Conservation (phyloP, 257 asterid species). For the Solanum phureja region DNA sequence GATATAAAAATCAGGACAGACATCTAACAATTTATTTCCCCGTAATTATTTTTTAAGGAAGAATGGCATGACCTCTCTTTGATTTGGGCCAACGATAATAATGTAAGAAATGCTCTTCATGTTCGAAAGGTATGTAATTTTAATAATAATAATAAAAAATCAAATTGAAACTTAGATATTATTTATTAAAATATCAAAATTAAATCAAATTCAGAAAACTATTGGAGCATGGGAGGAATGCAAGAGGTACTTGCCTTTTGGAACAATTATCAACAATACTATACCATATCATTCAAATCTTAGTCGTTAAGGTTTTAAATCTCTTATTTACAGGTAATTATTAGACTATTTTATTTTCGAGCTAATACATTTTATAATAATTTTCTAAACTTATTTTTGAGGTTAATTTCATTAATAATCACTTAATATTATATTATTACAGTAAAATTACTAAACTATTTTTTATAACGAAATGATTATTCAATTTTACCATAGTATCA, state of each 20-base stretch:
- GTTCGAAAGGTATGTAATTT: not conserved
- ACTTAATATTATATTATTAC: too few species aligned
- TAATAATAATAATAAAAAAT: not conserved
- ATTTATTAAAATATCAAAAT: not conserved
- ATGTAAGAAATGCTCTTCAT: not conserved
- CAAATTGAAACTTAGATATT: not conserved
- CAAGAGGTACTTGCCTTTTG: not conserved
- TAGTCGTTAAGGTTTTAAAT: not conserved
- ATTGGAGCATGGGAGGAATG: not conserved
- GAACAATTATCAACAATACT: not conserved
- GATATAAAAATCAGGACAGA: too few species aligned
- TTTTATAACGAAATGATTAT: too few species aligned
- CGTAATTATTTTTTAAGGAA: not conserved
- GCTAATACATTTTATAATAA: too few species aligned
- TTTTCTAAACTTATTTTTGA: not conserved
- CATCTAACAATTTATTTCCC: not conserved
- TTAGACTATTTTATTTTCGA: not conserved
- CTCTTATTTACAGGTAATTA: not conserved
- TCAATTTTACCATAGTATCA: not conserved
- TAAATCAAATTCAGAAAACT: not conserved
- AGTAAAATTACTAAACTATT: too few species aligned
- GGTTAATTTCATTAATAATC: too few species aligned
- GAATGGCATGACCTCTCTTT: not conserved
- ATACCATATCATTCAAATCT: not conserved
- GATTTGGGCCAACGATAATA: not conserved